Evolutionary conservation across 2,329 filamentous ascomycete genomes (phyloP), one percentile per base, ranked within the genome.

Genomic region (Myriangium duriaei): DNA sequence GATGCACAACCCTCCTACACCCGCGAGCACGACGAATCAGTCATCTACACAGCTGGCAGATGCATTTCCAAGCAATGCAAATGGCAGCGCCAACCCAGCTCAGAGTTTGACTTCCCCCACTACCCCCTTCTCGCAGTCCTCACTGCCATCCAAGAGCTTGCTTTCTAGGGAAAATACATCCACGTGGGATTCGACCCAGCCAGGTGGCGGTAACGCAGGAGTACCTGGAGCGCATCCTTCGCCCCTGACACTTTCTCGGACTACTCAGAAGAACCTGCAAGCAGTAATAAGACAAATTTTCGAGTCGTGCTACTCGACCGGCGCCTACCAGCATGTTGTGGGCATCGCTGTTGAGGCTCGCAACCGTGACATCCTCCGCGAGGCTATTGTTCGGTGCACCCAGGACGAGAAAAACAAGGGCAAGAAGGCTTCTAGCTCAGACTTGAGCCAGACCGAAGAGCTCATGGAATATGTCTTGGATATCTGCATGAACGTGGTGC

Each of bases 401-500:
- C 76, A 87, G 34, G 85, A 92, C 47, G 84, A 86, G 60, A 85
- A 81, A 62, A 71, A 55, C 45, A 55, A 74, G 38, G 67, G 71
- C 49, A 77, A 78, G 60, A 70, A 69, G 54, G 64, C 65, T 14
- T 62, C 65, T 24, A 69, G 70, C 14, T 61, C 64, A 30, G 58
- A 59, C 9, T 61, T 67, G 34, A 70, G 73, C 3, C 74, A 79
- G 17, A 80, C 85, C 12, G 87, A 96, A 56, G 88, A 96, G 57
- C 64, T 98, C 41, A 91, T 98, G 79, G 91, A 98, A 50, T 98
- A 98, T 54, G 81, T 91, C 13, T 65, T 98, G 44, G 78, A 87
- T 49, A 92, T 98, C 48, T 95, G 88, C 68, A 93, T 98, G 85
- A 87, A 92, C 45, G 80, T 96, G 43, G 86, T 98, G 12, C 91